phyloP scores from a whole-genome alignment of 2,329 filamentous ascomycete species.

The Chrysosporium keratinophilum region DNA sequence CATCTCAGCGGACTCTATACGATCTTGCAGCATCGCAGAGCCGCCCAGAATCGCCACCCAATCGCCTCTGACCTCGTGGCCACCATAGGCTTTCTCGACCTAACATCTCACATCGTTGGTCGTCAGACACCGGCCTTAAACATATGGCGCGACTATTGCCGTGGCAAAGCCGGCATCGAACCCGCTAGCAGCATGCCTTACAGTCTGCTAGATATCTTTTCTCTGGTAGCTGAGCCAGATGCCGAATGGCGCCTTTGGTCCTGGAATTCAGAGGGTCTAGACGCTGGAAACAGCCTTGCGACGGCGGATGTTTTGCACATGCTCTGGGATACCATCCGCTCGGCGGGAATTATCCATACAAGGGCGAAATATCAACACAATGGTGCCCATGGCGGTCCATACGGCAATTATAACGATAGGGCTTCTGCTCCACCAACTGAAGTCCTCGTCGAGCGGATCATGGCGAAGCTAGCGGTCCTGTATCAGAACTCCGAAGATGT shows the following conservation, averaged over 20 bases:
- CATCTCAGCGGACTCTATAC: conserved; percentile 14
- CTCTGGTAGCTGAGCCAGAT: conserved; percentile 11
- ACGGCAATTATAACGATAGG: not conserved
- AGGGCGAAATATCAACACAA: not conserved
- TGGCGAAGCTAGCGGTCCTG: not conserved
- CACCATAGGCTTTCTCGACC: conserved; percentile 14
- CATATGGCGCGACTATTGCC: conserved; percentile 16
- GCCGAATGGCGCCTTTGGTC: conserved; percentile 12
- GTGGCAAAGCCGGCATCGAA: conserved; percentile 13
- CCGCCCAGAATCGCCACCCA: conserved; percentile 1
- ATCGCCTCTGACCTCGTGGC: conserved; percentile 11
- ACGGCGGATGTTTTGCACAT: not conserved
- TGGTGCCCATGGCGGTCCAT: not conserved
- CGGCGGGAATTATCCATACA: conserved; percentile 12
- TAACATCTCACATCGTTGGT: conserved; percentile 14
- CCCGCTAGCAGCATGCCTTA: conserved; percentile 13
- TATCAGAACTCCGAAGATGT: not conserved
- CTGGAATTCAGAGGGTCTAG: conserved; percentile 1
- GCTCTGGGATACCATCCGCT: conserved; percentile 11
- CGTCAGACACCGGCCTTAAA: conserved; percentile 11
- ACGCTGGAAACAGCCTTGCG: not conserved
- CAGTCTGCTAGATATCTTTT: conserved; percentile 13
- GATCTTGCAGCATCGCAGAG: conserved; percentile 9
- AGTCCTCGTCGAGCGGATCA: conserved; percentile 2
- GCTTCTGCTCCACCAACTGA: conserved; percentile 3